phyloP scores from a whole-genome alignment of 345 rosid genomes.

The Eucalyptus fibrosa region DNA sequence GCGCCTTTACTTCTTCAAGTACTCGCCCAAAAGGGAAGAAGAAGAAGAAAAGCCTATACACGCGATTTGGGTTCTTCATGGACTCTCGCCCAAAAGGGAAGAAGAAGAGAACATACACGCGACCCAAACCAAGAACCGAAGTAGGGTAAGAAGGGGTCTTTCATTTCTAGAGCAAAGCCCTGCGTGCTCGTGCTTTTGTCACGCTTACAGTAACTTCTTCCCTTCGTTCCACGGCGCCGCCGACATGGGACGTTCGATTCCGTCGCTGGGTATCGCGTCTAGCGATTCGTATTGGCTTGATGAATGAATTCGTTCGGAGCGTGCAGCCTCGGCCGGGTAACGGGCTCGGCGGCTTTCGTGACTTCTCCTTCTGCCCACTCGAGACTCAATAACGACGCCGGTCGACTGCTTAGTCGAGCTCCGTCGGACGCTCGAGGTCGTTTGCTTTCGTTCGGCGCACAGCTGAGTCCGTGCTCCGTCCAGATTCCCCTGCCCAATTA shows the following conservation, averaged over 20 bases:
- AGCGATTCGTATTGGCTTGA: not conserved
- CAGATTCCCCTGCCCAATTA: not conserved
- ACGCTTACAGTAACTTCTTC: not conserved
- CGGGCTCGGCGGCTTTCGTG: not conserved
- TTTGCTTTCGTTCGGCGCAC: not conserved
- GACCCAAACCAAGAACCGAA: not conserved
- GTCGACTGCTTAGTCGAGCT: not conserved
- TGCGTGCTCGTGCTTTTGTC: not conserved
- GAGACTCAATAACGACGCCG: not conserved
- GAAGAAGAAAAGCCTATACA: not conserved
- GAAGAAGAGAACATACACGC: not conserved
- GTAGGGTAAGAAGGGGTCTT: not conserved
- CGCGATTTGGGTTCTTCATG: not conserved
- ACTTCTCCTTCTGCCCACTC: not conserved
- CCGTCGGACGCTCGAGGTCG: not conserved
- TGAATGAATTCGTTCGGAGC: not conserved
- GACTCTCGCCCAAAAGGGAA: not conserved
- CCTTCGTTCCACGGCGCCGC: not conserved
- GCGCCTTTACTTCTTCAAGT: not conserved
- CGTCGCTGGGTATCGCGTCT: not conserved
- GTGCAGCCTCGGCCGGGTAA: not conserved
- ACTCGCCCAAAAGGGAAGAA: not conserved
- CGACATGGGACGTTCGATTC: not conserved
- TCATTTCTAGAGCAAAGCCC: not conserved
- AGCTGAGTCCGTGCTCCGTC: not conserved